A percentile compares a stretch with the other conserved stretches of the same genome.
Conservation (phyloP, 306 rosid species). For the Fragaria nilgerrensis region DNA sequence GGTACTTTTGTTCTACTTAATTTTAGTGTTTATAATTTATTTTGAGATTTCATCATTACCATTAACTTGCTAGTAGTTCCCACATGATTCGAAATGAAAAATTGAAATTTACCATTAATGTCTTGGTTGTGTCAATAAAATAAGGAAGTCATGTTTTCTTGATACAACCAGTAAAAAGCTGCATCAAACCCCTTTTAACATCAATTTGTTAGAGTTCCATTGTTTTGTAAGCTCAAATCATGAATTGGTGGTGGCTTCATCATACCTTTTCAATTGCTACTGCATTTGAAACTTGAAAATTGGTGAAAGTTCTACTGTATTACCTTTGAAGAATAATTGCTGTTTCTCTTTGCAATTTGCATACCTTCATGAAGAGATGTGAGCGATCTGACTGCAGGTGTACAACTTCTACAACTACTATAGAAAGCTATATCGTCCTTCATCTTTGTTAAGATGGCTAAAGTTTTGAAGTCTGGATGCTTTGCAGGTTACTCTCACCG, state of each 20-base stretch:
- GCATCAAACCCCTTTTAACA: too few species aligned
- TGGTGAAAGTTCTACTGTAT: neutral
- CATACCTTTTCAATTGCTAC: neutral
- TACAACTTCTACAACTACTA: conserved; percentile 73
- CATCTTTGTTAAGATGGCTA: neutral
- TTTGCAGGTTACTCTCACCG: conserved; percentile 55
- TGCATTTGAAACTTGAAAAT: neutral
- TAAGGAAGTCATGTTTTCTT: neutral
- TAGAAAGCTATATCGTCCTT: conserved; percentile 14
- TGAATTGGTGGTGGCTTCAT: neutral
- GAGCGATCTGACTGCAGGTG: conserved; percentile 48
- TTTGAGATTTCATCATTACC: neutral
- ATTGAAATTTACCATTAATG: too few species aligned
- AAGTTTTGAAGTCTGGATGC: conserved; percentile 13
- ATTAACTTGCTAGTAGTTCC: too few species aligned
- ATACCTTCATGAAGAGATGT: conserved; percentile 11
- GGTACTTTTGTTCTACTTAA: conserved; percentile 28
- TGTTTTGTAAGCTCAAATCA: neutral
- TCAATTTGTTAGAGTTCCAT: neutral
- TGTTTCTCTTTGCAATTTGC: neutral
- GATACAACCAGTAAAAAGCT: too few species aligned
- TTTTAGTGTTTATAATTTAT: conserved; percentile 13
- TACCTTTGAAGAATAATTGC: neutral
- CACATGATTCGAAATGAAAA: too few species aligned
- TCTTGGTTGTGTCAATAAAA: neutral